A percentile compares a stretch with the other conserved stretches of the same genome.
Evolutionary conservation across 768 basidiomycete genomes (phyloP).

Genomic region (Pluteus cervinus): DNA sequence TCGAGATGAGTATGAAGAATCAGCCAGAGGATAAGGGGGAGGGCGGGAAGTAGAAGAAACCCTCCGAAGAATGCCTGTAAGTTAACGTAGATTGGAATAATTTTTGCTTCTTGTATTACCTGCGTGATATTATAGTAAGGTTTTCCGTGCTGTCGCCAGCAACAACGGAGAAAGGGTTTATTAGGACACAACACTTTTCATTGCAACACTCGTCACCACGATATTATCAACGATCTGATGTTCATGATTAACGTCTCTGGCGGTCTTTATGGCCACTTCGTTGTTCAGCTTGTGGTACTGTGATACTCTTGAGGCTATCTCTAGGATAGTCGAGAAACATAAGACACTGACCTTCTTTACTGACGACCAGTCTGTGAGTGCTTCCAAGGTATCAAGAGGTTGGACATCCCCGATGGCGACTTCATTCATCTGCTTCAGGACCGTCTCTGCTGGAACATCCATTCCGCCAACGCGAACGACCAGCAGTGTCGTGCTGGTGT

Average conservation of each 20-base stretch:
- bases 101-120: no score
- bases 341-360: conserved; percentile 75
- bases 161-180: background rate
- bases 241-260: conserved; percentile 28
- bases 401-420: conserved; percentile 55
- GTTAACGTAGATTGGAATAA: no score
- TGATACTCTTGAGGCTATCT: background rate
- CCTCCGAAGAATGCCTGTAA: no score
- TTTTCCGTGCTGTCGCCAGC: no score
- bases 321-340: no score
- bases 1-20: conserved; percentile 87
- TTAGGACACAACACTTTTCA: conserved; percentile 60
- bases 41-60: conserved; percentile 29
- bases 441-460: conserved; percentile 23
- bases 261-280: conserved; percentile 36
- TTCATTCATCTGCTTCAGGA: conserved; percentile 47
- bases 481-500: conserved; percentile 55
- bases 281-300: conserved; percentile 68
- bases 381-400: conserved; percentile 35
- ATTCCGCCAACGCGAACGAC: conserved; percentile 61
- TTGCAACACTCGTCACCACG: conserved; percentile 73
- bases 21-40: conserved; percentile 45
- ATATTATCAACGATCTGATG: conserved; percentile 50
- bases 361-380: conserved; percentile 62
- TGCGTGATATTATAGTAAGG: no score